These are phyloP conservation scores for Wallacemonas collosoma DNA, from an alignment of 208 protist genomes.

Conservation along the genomic window DNA sequence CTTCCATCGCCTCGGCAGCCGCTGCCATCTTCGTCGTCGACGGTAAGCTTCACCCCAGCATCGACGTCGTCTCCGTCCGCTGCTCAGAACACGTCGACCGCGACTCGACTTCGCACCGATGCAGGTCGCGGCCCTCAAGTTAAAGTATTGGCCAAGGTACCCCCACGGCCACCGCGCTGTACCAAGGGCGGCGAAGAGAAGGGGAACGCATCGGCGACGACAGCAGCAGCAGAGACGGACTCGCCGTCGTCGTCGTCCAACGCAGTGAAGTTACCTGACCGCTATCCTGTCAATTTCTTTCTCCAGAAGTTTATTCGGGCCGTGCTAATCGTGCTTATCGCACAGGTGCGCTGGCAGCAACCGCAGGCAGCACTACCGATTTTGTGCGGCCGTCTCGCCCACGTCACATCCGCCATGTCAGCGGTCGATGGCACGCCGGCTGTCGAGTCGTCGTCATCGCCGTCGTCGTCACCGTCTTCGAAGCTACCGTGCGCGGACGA, in stretches of 20 bases:
- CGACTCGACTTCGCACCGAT: constrained; percentile 18
- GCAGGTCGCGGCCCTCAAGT: background rate
- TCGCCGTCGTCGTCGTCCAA: constrained; percentile 9
- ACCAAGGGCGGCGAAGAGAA: no score
- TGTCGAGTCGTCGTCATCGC: background rate
- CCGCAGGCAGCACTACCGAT: constrained; percentile 12
- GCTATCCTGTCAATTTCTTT: constrained; percentile 39
- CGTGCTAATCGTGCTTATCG: constrained; percentile 51
- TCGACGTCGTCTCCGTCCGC: background rate
- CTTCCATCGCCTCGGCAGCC: constrained; percentile 1
- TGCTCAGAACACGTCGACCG: constrained; percentile 12
- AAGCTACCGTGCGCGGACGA: background rate
- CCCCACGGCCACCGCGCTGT: no score
- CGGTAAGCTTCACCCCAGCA: background rate
- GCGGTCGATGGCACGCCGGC: background rate
- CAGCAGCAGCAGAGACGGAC: background rate
- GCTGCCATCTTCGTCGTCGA: background rate
- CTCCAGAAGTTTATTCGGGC: constrained; percentile 57
- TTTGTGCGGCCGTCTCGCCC: background rate
- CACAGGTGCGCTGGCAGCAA: constrained; percentile 47
- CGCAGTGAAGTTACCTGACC: constrained; percentile 2
- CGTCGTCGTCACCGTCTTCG: background rate
- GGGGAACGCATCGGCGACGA: no score
- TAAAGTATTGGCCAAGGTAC: no score
- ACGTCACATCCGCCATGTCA: background rate